A percentile compares a stretch with the other conserved stretches of the same genome.
These are phyloP conservation scores for Backusella luteola DNA, from an alignment of 192 early-diverging fungal species.

Conservation along the genomic window DNA sequence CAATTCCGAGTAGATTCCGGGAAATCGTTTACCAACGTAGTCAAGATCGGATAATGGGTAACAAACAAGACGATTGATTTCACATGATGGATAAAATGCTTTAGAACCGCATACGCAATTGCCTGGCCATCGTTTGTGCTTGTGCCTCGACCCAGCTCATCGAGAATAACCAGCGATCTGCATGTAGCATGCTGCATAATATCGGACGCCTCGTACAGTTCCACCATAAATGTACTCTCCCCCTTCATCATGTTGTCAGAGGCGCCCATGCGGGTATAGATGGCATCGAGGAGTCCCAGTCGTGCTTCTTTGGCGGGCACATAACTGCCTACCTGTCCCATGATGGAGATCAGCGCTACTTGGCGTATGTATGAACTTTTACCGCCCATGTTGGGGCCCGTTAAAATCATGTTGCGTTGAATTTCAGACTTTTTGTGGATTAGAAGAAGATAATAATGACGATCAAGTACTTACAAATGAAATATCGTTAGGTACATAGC, in stretches of 20 bases:
- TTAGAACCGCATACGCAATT: constrained; percentile 64
- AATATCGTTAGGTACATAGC: constrained; percentile 67
- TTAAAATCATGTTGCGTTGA: constrained; percentile 45
- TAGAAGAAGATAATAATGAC: too few relatives aligned
- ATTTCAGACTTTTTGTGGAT: neutral
- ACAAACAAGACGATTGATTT: constrained; percentile 67
- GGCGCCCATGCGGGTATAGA: constrained; percentile 74
- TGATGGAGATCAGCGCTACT: constrained; percentile 52
- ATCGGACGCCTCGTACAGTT: constrained; percentile 67
- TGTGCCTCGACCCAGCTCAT: constrained; percentile 82
- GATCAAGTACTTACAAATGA: constrained; percentile 25
- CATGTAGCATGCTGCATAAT: constrained; percentile 66
- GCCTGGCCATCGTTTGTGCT: constrained; percentile 72
- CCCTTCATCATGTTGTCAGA: constrained; percentile 65
- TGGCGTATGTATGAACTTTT: constrained; percentile 69
- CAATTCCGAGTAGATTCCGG: constrained; percentile 33
- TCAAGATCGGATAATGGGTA: constrained; percentile 78
- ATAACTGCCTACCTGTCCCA: constrained; percentile 75
- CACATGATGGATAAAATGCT: constrained; percentile 50
- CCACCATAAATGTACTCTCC: constrained; percentile 80
- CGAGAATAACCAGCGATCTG: constrained; percentile 70
- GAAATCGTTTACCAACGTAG: constrained; percentile 38
- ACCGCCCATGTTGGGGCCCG: constrained; percentile 83
- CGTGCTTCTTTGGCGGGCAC: constrained; percentile 65
- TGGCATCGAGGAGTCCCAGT: constrained; percentile 67